phyloP scores from a whole-genome alignment of 2,329 filamentous ascomycete species.

The Ceratocystis lukuohia region DNA sequence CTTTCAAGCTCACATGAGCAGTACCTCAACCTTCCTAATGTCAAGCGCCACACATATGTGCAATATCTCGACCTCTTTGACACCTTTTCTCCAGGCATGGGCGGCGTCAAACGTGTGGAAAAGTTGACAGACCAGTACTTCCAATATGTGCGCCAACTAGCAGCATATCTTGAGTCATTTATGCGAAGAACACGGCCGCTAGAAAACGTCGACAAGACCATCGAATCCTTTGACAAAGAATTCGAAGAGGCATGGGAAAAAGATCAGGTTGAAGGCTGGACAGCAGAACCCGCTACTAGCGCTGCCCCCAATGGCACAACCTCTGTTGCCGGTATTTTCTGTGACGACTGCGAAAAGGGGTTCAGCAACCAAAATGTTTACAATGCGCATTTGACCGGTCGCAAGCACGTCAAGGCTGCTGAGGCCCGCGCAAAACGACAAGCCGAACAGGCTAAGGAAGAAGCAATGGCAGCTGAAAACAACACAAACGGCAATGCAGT shows the following conservation, averaged over 20 bases:
- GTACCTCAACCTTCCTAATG: conserved; percentile 76
- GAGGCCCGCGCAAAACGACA: conserved; percentile 45
- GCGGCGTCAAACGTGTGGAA: conserved; percentile 62
- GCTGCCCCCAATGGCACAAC: conserved; percentile 23
- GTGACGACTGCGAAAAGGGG: conserved; percentile 80
- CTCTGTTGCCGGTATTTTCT: conserved; percentile 61
- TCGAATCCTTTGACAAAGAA: conserved; percentile 63
- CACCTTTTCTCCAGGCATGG: conserved; percentile 60
- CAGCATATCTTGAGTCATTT: conserved; percentile 75
- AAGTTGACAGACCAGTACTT: conserved; percentile 93
- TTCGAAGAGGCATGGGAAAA: conserved; percentile 75
- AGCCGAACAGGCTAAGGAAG: conserved; percentile 26
- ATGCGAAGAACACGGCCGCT: conserved; percentile 73
- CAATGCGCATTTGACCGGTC: conserved; percentile 73
- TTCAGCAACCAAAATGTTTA: conserved; percentile 95
- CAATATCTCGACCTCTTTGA: conserved; percentile 92
- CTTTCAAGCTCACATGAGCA: conserved; percentile 71
- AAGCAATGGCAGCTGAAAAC: conserved; percentile 22
- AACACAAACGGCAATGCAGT: conserved; percentile 24
- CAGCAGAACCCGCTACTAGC: conserved; percentile 36
- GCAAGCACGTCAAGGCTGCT: conserved; percentile 82
- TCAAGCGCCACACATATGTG: conserved; percentile 75
- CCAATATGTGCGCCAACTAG: conserved; percentile 67
- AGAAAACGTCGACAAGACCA: conserved; percentile 69
- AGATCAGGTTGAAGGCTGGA: conserved; percentile 70